These are phyloP conservation scores for Hericium coralloides DNA, from an alignment of 768 basidiomycete species.

Conservation along the genomic window DNA sequence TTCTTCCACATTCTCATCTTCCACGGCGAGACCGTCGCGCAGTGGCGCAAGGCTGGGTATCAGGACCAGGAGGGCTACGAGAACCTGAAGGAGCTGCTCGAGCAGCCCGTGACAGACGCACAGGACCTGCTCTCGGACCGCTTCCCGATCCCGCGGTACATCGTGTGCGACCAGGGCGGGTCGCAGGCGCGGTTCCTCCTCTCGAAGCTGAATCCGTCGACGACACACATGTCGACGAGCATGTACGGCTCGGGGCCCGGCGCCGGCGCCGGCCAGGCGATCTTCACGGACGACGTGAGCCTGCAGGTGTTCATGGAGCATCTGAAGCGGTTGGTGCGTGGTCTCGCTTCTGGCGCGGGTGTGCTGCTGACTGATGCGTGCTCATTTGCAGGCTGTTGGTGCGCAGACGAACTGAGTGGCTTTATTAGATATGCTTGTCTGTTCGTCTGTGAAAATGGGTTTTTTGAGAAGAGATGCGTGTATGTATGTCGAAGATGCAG, in stretches of 20 bases:
- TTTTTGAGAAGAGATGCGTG: too few relatives aligned
- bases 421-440: not conserved
- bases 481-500: too few relatives aligned
- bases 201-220: conserved; percentile 94
- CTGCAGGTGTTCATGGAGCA: conserved; percentile 98
- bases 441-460: not conserved
- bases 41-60: conserved; percentile 97
- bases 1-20: conserved; percentile 99
- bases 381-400: conserved; percentile 10
- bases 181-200: conserved; percentile 97
- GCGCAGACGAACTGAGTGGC: conserved; percentile 14
- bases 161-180: conserved; percentile 96
- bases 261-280: conserved; percentile 73
- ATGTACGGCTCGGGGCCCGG: conserved; percentile 80
- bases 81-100: conserved; percentile 92
- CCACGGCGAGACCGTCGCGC: conserved; percentile 94
- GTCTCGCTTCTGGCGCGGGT: not conserved
- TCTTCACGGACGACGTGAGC: conserved; percentile 98
- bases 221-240: conserved; percentile 88
- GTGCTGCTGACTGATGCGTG: not conserved
- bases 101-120: conserved; percentile 80
- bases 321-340: conserved; percentile 79
- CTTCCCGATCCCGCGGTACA: conserved; percentile 95
- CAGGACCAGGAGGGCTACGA: conserved; percentile 99
- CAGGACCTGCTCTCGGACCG: conserved; percentile 94